Percentiles rank a stretch among this genome's conserved stretches.
Conservation (phyloP, 2,329 filamentous ascomycete species). For the Colletotrichum tropicicola region DNA sequence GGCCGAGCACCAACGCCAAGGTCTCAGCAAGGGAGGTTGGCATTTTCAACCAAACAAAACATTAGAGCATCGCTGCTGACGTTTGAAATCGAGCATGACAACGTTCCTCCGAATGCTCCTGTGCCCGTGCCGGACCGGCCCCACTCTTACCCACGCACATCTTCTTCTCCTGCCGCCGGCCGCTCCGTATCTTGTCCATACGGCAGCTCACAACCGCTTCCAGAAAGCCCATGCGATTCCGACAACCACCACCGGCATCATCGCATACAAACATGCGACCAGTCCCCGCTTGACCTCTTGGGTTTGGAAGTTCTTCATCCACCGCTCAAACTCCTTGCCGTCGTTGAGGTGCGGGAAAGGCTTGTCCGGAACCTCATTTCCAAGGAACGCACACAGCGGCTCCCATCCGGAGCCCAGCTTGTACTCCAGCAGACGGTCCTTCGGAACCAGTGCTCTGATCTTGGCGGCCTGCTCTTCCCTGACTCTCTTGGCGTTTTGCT, state of each 20-base stretch:
- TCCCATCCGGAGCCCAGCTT: conserved; percentile 47
- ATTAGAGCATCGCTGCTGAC: no score
- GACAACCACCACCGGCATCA: not conserved
- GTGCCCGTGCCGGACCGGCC: no score
- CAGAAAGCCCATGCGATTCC: not conserved
- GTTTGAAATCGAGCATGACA: no score
- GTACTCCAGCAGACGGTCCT: conserved; percentile 42
- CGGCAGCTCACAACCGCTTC: no score
- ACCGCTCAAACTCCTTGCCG: not conserved
- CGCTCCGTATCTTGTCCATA: no score
- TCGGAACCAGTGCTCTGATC: not conserved
- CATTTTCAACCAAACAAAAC: no score
- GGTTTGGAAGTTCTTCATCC: not conserved
- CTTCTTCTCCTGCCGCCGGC: no score
- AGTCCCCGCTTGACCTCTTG: not conserved
- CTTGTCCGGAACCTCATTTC: conserved; percentile 40
- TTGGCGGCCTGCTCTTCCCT: conserved; percentile 7
- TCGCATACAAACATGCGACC: not conserved
- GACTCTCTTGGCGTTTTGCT: not conserved
- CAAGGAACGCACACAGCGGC: conserved; percentile 45
- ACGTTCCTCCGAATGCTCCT: no score
- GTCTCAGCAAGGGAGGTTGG: no score
- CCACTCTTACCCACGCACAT: no score
- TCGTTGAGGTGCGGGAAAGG: conserved; percentile 44
- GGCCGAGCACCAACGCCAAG: no score